Evolutionary conservation across 805 yeast genomes (phyloP).

Genomic region (Starmerella ratchasimensis): DNA sequence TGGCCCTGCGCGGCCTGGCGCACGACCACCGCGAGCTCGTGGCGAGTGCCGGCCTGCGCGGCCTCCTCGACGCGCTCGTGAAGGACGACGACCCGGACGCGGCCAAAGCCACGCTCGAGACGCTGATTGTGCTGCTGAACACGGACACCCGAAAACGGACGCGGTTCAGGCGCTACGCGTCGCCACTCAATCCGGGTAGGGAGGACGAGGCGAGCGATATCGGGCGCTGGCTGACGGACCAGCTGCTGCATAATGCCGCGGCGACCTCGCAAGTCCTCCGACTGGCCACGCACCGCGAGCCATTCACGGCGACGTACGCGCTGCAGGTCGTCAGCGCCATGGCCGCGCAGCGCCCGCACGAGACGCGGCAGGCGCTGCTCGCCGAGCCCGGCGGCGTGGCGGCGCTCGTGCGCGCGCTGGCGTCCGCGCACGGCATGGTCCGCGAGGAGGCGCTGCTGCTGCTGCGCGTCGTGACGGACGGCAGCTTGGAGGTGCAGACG

Average conservation of each 20-base stretch:
- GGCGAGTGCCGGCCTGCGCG: conserved; percentile 71
- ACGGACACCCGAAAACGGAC: conserved; percentile 28
- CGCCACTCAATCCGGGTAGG: conserved; percentile 29
- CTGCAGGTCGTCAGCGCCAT: conserved; percentile 76
- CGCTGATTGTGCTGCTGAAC: conserved; percentile 66
- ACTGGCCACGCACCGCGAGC: conserved; percentile 39
- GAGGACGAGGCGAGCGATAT: conserved; percentile 74
- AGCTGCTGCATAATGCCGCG: conserved; percentile 49
- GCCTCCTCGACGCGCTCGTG: conserved; percentile 49
- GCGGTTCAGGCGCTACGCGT: conserved; percentile 20
- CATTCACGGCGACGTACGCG: conserved; percentile 67
- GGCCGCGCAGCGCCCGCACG: conserved; percentile 56
- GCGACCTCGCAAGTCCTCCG: conserved; percentile 38
- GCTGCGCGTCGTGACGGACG: conserved; percentile 68
- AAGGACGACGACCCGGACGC: conserved; percentile 60
- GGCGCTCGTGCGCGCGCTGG: conserved; percentile 47
- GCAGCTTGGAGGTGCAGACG: conserved; percentile 77
- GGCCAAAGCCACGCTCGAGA: conserved; percentile 70
- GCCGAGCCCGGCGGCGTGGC: conserved; percentile 66
- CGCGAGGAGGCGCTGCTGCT: conserved; percentile 72
- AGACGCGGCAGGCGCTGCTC: conserved; percentile 61
- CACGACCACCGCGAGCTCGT: conserved; percentile 83
- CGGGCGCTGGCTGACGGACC: conserved; percentile 91
- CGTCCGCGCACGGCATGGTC: conserved; percentile 65
- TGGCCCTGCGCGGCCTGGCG: conserved; percentile 77